These are phyloP conservation scores for Bacidia gigantensis DNA, from an alignment of 495 filamentous ascomycete species.

Conservation along the genomic window DNA sequence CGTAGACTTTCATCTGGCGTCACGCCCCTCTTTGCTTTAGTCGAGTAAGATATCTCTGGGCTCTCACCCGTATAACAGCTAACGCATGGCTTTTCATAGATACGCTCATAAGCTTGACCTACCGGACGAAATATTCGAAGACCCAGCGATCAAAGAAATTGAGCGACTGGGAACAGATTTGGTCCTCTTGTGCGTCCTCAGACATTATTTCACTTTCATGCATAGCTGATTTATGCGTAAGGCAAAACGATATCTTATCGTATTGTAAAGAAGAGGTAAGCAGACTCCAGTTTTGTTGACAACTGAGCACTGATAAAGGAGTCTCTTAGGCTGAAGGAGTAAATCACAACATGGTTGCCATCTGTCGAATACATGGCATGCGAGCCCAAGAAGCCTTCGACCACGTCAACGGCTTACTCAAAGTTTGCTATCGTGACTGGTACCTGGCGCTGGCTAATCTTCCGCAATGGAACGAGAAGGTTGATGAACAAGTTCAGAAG, in stretches of 20 bases:
- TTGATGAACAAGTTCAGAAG: slow-evolving; percentile 21
- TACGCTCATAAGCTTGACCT: slow-evolving; percentile 21
- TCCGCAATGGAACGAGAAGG: slow-evolving; percentile 22
- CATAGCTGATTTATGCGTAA: not conserved
- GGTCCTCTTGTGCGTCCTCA: slow-evolving; percentile 18
- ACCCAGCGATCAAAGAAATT: slow-evolving; percentile 20
- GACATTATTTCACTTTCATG: not conserved
- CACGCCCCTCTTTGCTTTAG: slow-evolving; percentile 22
- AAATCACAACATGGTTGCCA: slow-evolving; percentile 25
- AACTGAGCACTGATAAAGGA: not conserved
- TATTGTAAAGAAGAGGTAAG: slow-evolving; percentile 23
- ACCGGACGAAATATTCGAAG: slow-evolving; percentile 22
- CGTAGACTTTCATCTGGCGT: slow-evolving; percentile 21
- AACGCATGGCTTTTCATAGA: slow-evolving; percentile 6
- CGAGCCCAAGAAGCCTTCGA: slow-evolving; percentile 23
- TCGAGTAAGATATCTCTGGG: slow-evolving; percentile 17
- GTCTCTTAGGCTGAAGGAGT: slow-evolving; percentile 19
- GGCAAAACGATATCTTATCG: slow-evolving; percentile 25
- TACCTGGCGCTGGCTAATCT: slow-evolving; percentile 21
- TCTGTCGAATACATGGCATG: slow-evolving; percentile 20
- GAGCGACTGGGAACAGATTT: slow-evolving; percentile 24
- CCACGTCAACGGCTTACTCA: slow-evolving; percentile 18
- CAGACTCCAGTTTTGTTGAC: not conserved
- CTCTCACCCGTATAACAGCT: not conserved
- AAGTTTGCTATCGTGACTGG: slow-evolving; percentile 22